Evolutionary conservation across 768 basidiomycete species (phyloP).

Genomic region (Flagelloscypha sp.): DNA sequence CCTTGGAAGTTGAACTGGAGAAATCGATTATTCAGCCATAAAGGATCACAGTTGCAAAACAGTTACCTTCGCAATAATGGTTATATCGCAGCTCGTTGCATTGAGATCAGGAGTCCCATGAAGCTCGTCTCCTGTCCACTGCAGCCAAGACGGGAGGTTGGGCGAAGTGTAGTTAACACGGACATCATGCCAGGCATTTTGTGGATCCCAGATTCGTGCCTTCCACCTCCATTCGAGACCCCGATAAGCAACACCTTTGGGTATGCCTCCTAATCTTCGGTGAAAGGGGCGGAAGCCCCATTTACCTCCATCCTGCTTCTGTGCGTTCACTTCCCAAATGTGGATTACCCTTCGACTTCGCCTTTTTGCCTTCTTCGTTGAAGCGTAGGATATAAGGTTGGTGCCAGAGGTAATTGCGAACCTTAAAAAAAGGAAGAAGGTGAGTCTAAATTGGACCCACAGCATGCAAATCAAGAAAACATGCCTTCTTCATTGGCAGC

Average conservation of each 20-base stretch:
- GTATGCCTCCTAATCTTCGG: constrained; percentile 78
- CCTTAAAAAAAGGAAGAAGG: constrained; percentile 31
- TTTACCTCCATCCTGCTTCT: constrained; percentile 60
- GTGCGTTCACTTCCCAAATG: constrained; percentile 98
- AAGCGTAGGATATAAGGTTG: constrained; percentile 91
- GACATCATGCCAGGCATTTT: constrained; percentile 74
- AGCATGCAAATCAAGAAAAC: constrained; percentile 14
- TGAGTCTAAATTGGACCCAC: constrained; percentile 7
- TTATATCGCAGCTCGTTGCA: constrained; percentile 68
- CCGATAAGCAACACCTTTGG: constrained; percentile 74
- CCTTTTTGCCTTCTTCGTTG: constrained; percentile 98
- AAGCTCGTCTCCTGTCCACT: constrained; percentile 79
- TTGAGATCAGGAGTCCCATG: constrained; percentile 74
- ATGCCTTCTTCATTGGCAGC: constrained; percentile 93
- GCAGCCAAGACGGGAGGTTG: constrained; percentile 75
- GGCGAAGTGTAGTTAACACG: constrained; percentile 78
- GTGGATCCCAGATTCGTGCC: constrained; percentile 95
- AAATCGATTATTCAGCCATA: constrained; percentile 8
- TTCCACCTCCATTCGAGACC: constrained; percentile 83
- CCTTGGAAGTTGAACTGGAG: constrained; percentile 64
- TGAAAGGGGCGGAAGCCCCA: constrained; percentile 89
- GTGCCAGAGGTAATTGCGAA: constrained; percentile 93
- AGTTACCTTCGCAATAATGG: constrained; percentile 66
- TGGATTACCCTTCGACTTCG: constrained; percentile 99
- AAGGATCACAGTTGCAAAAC: constrained; percentile 8